Base-by-base conservation (phyloP, 257 asterid genomes). In the Misopates orontium region DNA sequence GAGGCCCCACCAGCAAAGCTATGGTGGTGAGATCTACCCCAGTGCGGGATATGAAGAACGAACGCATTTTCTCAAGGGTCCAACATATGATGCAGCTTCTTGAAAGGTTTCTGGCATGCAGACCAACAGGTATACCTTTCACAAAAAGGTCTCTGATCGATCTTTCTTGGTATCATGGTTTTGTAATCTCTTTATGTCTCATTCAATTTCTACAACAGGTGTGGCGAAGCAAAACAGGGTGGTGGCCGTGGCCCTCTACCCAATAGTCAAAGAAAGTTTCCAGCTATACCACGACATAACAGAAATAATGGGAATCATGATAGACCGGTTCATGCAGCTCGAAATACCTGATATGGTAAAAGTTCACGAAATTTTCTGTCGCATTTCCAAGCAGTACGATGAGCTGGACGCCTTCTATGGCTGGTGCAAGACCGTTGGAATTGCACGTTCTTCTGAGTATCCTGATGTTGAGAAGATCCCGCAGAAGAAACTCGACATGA, bases 251-350 rank as follows among this genome's bases (percentile, higher is more conserved):
- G 98, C 97, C 8, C 80, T 94, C 14, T 85, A 86, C 70, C 90
- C 91, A 4, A 45, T 86, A 1, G 85, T 88, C 20, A 90, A 80
- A 67, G 98, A 94, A 19, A 90, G 99, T 67, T 94, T 88, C 73
- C 87, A 79, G 59, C 73, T 94, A 9, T 82, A 80, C 68, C 78
- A 86, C 36, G 90, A 84, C 72, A 82, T 91, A 50, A 75, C 93
- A 3, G 99, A 94, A 65, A 82, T 85, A 14, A 45, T 89, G 72
- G 89, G 84, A 0, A 68, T 84, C 57, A 65, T 90, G 73, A 82
- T 91, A 36, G 96, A 91, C 61, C 80, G 90, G 20, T 94, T 94
- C 82, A 85, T 86, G 89, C 80, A 88, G 83, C 94, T 94, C 11
- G 87, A 89, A 8, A 45, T 86, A 5, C 82, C 91, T 0, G 85